Evolutionary conservation across 345 rosid genomes (phyloP), one percentile per base, ranked within the genome.

Genomic region (Eucalyptus marginata): DNA sequence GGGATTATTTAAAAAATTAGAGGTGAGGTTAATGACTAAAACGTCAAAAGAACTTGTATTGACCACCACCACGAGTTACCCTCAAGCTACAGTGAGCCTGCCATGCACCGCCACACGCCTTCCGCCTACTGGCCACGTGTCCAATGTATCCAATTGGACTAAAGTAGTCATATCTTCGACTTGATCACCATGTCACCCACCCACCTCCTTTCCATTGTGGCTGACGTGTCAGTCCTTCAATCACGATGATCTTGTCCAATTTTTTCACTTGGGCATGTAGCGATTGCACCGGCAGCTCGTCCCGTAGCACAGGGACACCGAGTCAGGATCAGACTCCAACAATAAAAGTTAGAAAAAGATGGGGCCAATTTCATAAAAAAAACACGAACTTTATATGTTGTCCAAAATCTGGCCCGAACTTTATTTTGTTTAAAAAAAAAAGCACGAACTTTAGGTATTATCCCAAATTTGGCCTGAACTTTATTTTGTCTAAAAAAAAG

Each of bases 291-390:
- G 46, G 25, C 25, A 9, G 24, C 46, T 18, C 13, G 14, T 4
- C 81, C 14, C 46, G 22, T 4, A 20, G 46, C 80, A 4, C 13
- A 2, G 7, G 13, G 43, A 33, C 43, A 20, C 7, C 2, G 25
- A 68, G 44, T 18, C 5, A 0, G 4, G 44, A 40, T 33, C 27
- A 5, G 0, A 64, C 36, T 4, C 10, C 36, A 14, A n/a, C 1
- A 7, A n/a, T 13, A 27, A 7, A 62, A 29, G 71, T 27, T 14
- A 62, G 16, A 62, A 29, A 62, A 58, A 25, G 27, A 25, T 58
- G 1, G n/a, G n/a, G n/a, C n/a, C n/a, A n/a, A n/a, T n/a, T n/a
- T n/a, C n/a, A n/a, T n/a, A n/a, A n/a, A n/a, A n/a, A n/a, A n/a
- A n/a, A n/a, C n/a, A n/a, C n/a, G n/a, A n/a, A n/a, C n/a, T n/a